Conservation (phyloP, 1,139 yeast genomes). For the Pichia sp. region DNA sequence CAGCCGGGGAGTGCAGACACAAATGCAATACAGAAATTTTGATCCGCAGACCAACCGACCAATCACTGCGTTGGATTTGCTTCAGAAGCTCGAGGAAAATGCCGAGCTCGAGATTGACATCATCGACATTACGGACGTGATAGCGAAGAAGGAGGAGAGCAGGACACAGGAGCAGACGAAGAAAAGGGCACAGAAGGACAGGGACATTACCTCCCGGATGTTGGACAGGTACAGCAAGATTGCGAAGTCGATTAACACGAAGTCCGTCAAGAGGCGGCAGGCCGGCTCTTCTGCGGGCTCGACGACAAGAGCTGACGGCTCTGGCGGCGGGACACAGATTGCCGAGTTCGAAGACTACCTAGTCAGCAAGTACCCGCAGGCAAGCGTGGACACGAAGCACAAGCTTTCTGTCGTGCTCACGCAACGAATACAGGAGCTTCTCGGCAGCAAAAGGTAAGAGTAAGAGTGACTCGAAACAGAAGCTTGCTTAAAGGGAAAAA, state of each 20-base stretch:
- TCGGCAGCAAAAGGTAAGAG: neutral
- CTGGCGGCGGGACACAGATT: neutral
- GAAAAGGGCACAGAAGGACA: neutral
- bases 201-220: conserved; percentile 31
- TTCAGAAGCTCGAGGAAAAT: conserved; percentile 14
- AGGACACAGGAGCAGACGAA: neutral
- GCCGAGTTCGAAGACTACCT: conserved; percentile 23
- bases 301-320: neutral
- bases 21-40: conserved; percentile 20
- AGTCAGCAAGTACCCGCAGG: conserved; percentile 10
- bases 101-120: conserved; percentile 15
- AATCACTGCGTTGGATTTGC: conserved; percentile 16
- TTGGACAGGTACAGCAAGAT: conserved; percentile 35
- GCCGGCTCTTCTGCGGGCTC: neutral
- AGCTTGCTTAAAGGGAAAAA: neutral
- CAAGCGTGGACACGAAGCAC: conserved; percentile 16
- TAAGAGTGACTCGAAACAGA: neutral
- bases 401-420: conserved; percentile 37
- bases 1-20: conserved; percentile 2
- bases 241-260: conserved; percentile 21
- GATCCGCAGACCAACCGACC: conserved; percentile 17
- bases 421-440: conserved; percentile 29
- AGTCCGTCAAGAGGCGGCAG: neutral
- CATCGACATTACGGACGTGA: conserved; percentile 7
- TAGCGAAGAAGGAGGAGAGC: neutral